Conservation (phyloP, 2,329 filamentous ascomycete species). For the Hypoxylon sp. region DNA sequence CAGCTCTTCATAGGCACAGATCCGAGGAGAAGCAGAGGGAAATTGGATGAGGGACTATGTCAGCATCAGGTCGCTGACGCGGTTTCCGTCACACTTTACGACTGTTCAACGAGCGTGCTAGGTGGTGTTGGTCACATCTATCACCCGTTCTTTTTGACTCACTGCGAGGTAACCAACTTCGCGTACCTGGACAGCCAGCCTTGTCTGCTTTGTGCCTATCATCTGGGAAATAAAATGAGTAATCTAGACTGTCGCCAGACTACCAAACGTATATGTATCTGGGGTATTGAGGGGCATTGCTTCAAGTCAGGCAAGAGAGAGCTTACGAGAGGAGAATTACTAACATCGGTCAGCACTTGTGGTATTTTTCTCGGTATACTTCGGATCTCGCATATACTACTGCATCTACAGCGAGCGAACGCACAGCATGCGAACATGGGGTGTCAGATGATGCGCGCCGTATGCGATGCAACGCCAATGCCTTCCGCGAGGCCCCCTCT, state of each 20-base stretch:
- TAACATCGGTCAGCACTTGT: not conserved
- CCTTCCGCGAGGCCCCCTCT: not conserved
- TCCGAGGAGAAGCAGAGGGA: not conserved
- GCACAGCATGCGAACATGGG: not conserved
- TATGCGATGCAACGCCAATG: conserved; percentile 1
- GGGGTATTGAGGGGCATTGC: not conserved
- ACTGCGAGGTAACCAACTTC: not conserved
- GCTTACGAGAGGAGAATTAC: not conserved
- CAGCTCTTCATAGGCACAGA: not conserved
- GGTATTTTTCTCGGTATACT: not conserved
- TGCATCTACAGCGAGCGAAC: not conserved
- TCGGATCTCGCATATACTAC: not conserved
- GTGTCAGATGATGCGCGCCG: conserved; percentile 4
- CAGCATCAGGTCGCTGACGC: not conserved
- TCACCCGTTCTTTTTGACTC: not conserved
- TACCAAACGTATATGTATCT: no score
- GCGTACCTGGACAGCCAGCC: no score
- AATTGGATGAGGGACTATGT: not conserved
- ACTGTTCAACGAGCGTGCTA: not conserved
- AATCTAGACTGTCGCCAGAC: no score
- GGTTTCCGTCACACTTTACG: not conserved
- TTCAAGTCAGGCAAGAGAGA: no score
- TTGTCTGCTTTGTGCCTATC: not conserved
- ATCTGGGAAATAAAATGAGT: not conserved
- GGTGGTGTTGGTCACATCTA: conserved; percentile 3